phyloP scores from a whole-genome alignment of 202 grass and related monocot species.

The Dendrocalamus latiflorus region DNA sequence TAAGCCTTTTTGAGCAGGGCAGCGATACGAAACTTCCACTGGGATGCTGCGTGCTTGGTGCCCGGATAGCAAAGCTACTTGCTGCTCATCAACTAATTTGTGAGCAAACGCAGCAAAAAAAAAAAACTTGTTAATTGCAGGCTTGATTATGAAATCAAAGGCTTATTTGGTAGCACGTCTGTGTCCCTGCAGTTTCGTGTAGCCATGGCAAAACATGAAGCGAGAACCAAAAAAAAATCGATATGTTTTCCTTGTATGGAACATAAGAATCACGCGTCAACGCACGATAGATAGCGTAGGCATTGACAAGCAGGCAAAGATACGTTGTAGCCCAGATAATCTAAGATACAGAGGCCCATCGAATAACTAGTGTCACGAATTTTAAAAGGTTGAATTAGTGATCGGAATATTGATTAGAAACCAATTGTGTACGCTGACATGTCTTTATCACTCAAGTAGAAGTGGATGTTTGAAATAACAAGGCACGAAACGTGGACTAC shows the following conservation, averaged over 20 bases:
- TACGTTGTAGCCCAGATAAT: background rate
- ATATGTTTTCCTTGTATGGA: background rate
- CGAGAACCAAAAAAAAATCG: background rate
- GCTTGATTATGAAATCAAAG: background rate
- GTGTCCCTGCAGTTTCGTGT: background rate
- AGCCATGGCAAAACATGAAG: background rate
- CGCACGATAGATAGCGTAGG: background rate
- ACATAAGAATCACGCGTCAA: conserved; percentile 23
- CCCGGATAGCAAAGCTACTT: background rate
- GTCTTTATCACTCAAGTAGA: background rate
- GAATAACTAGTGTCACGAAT: background rate
- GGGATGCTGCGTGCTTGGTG: conserved; percentile 3
- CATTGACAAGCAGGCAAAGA: background rate
- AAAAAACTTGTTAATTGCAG: background rate
- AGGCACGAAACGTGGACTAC: background rate
- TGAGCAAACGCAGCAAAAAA: background rate
- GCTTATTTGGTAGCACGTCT: conserved; percentile 1
- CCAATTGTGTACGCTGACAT: background rate
- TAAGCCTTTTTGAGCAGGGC: too few species aligned
- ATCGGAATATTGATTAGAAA: background rate
- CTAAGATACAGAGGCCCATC: background rate
- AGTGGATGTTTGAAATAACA: background rate
- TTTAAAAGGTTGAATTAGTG: background rate
- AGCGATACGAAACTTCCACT: conserved; percentile 17
- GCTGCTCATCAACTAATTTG: conserved; percentile 15